A percentile compares a stretch with the other conserved stretches of the same genome.
Conservation (phyloP, 495 filamentous ascomycete species). For the Pyrenula massariospora region DNA sequence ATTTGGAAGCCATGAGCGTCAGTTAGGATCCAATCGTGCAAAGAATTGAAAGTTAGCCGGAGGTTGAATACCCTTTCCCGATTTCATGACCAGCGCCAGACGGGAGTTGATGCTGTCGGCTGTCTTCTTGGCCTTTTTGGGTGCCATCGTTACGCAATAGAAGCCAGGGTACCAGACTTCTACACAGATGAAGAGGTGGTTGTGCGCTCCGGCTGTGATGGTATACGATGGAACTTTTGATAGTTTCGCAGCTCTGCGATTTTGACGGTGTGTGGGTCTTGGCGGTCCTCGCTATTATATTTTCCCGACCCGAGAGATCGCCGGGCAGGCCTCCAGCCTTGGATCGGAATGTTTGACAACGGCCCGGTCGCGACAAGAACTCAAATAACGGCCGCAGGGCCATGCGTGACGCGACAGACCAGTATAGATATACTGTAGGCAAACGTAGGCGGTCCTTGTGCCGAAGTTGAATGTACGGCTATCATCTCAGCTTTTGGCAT, state of each 20-base stretch:
- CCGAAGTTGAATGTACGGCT: too few species aligned
- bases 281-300: constrained; percentile 5
- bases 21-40: background rate
- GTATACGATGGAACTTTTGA: background rate
- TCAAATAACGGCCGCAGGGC: background rate
- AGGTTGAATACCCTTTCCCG: constrained; percentile 56
- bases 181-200: constrained; percentile 6
- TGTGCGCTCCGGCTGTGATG: constrained; percentile 28
- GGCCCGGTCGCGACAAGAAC: background rate
- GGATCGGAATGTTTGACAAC: background rate
- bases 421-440: too few species aligned
- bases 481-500: too few species aligned
- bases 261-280: constrained; percentile 15
- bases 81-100: constrained; percentile 92
- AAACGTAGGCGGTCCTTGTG: too few species aligned
- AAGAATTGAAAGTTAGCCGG: background rate
- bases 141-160: constrained; percentile 60
- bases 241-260: background rate
- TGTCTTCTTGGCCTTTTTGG: constrained; percentile 90
- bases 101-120: constrained; percentile 83
- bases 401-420: background rate
- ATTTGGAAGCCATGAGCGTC: background rate
- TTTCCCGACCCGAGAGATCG: constrained; percentile 6
- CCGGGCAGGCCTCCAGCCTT: too few species aligned
- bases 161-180: constrained; percentile 13